A percentile compares a stretch with the other conserved stretches of the same genome.
phyloP scores from a whole-genome alignment of 257 asterid species.

The Solanum paucissectum region DNA sequence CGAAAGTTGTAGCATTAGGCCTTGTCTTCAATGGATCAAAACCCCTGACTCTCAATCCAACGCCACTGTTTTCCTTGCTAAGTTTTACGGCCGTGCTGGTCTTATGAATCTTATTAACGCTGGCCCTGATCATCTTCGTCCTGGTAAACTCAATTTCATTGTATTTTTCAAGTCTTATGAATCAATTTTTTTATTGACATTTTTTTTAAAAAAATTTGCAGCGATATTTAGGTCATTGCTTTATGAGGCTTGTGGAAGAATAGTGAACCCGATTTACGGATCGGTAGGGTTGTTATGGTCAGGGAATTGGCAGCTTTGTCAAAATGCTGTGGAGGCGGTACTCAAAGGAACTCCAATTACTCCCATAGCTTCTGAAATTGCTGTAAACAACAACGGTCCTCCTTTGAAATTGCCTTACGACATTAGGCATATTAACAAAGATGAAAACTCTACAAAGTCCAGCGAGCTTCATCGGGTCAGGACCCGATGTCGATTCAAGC shows the following conservation, averaged over 20 bases:
- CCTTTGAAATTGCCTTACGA: slow-evolving; percentile 41
- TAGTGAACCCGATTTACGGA: slow-evolving; percentile 74
- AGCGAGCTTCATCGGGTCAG: slow-evolving; percentile 42
- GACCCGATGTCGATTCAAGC: slow-evolving; percentile 51
- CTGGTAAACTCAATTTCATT: slow-evolving; percentile 27
- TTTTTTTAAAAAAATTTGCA: slow-evolving; percentile 6
- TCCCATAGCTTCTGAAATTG: slow-evolving; percentile 34
- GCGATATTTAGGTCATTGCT: slow-evolving; percentile 62
- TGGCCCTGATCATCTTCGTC: slow-evolving; percentile 63
- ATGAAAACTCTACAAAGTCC: slow-evolving; percentile 22
- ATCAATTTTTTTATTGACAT: background rate
- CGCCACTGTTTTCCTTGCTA: slow-evolving; percentile 83
- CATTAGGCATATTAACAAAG: slow-evolving; percentile 58
- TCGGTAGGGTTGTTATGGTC: slow-evolving; percentile 77
- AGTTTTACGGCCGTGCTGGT: slow-evolving; percentile 91
- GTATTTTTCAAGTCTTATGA: background rate
- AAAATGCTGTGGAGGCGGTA: slow-evolving; percentile 70
- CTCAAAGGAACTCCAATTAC: slow-evolving; percentile 50
- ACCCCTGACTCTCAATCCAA: slow-evolving; percentile 58
- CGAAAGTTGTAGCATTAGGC: slow-evolving; percentile 57
- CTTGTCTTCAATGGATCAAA: slow-evolving; percentile 73
- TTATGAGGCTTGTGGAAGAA: slow-evolving; percentile 84
- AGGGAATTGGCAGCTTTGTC: slow-evolving; percentile 79
- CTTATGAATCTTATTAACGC: slow-evolving; percentile 72
- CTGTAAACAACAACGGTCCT: slow-evolving; percentile 41